Percentiles rank a stretch among this genome's conserved stretches.
Conservation (phyloP, 495 filamentous ascomycete species). For the Astrothelium subdiscretum region DNA sequence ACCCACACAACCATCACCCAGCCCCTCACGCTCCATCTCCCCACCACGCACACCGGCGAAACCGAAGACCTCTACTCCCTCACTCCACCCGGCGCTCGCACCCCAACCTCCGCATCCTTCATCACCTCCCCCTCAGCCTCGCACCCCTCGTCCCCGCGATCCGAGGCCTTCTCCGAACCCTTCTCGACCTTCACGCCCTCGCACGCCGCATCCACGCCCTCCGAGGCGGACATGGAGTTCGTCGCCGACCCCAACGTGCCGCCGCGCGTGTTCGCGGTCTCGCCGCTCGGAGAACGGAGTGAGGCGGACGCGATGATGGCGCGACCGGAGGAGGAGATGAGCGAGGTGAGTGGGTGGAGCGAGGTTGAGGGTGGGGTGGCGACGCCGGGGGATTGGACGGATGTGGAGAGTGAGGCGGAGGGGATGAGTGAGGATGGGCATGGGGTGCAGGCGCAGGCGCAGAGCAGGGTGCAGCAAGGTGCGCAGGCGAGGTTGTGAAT, state of each 20-base stretch:
- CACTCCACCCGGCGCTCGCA: neutral
- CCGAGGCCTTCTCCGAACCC: neutral
- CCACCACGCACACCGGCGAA: neutral
- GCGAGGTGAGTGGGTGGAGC: neutral
- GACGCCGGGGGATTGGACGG: neutral
- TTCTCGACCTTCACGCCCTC: neutral
- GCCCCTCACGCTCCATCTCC: neutral
- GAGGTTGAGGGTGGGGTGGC: conserved; percentile 5
- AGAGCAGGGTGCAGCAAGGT: no score
- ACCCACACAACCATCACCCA: no score
- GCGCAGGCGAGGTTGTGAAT: neutral
- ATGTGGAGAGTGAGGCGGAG: neutral
- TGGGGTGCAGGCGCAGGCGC: neutral
- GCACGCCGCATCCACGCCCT: neutral
- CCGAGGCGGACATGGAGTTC: neutral
- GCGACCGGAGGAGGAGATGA: neutral
- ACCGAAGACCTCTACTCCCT: neutral
- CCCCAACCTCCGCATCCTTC: neutral
- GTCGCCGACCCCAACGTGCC: neutral
- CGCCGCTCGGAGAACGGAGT: neutral
- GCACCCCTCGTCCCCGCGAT: neutral
- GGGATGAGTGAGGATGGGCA: conserved; percentile 1
- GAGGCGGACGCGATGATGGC: neutral
- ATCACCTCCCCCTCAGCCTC: neutral
- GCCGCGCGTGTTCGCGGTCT: neutral